Evolutionary conservation across 73 alveolate species (phyloP).

Genomic region (Blepharisma japonicum): DNA sequence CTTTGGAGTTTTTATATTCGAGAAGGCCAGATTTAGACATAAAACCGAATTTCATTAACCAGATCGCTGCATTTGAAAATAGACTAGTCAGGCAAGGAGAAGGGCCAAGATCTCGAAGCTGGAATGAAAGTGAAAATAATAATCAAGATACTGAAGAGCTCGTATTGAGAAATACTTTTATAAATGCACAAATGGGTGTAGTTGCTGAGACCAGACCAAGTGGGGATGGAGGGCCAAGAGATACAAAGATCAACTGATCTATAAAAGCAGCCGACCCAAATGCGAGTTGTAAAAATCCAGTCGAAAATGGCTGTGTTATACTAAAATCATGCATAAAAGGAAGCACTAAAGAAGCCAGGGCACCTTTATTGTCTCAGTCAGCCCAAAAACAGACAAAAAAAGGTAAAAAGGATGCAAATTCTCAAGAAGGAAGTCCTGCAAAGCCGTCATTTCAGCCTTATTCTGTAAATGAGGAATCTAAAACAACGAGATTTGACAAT

Average conservation of each 20-base stretch:
- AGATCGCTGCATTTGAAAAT: conserved; percentile 72
- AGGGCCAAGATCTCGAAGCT: conserved; percentile 69
- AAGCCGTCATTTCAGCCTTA: too few relatives aligned
- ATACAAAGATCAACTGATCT: too few relatives aligned
- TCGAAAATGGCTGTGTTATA: conserved; percentile 18
- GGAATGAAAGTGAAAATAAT: conserved; percentile 62
- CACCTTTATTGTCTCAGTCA: not conserved
- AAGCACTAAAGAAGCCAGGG: not conserved
- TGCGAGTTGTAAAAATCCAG: conserved; percentile 24
- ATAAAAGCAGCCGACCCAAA: too few relatives aligned
- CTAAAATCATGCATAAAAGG: conserved; percentile 29
- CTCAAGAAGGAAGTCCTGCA: too few relatives aligned
- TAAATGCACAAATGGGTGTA: conserved; percentile 78
- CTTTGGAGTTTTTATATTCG: conserved; percentile 73
- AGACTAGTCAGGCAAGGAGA: conserved; percentile 51
- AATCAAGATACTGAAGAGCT: conserved; percentile 89
- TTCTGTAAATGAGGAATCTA: too few relatives aligned
- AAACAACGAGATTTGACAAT: too few relatives aligned
- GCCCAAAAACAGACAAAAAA: too few relatives aligned
- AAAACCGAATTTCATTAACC: conserved; percentile 59
- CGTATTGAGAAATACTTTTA: conserved; percentile 76
- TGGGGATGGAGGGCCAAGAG: too few relatives aligned
- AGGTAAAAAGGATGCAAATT: too few relatives aligned
- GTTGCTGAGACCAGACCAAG: too few relatives aligned
- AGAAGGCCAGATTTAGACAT: conserved; percentile 83